Conservation (phyloP, 169 alveolate genomes). For the Theileria parva region DNA sequence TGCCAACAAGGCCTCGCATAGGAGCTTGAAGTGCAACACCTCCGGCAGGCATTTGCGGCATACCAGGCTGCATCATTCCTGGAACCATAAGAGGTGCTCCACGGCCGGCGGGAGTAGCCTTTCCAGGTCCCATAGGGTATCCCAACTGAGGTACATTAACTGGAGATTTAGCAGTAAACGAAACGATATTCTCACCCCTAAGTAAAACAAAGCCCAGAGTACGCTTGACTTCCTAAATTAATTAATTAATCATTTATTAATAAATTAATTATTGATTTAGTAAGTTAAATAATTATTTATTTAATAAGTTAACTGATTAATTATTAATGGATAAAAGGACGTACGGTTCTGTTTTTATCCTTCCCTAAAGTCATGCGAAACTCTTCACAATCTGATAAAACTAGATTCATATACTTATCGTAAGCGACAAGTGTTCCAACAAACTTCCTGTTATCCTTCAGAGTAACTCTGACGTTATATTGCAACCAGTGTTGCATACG, state of each 20-base stretch:
- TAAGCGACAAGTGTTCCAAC: slow-evolving; percentile 98
- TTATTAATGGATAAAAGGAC: not conserved
- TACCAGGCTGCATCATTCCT: slow-evolving; percentile 45
- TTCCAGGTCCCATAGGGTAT: slow-evolving; percentile 72
- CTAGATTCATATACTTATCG: slow-evolving; percentile 97
- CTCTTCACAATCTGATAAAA: slow-evolving; percentile 97
- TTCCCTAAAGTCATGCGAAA: slow-evolving; percentile 87
- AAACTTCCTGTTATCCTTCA: slow-evolving; percentile 91
- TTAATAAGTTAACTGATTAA: too few relatives aligned
- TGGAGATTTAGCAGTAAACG: slow-evolving; percentile 97
- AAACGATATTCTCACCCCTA: slow-evolving; percentile 97
- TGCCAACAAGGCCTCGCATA: slow-evolving; percentile 70
- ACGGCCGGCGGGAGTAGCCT: slow-evolving; percentile 75
- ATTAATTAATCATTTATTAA: not conserved
- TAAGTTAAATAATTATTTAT: too few relatives aligned
- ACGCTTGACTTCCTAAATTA: slow-evolving; percentile 90
- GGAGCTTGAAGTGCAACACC: slow-evolving; percentile 60
- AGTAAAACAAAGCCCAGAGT: slow-evolving; percentile 93
- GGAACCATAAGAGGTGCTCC: slow-evolving; percentile 67
- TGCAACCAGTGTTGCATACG: slow-evolving; percentile 95
- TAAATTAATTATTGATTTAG: too few relatives aligned
- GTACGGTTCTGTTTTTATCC: slow-evolving; percentile 53
- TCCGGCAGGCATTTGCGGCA: slow-evolving; percentile 54
- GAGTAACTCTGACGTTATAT: slow-evolving; percentile 92
- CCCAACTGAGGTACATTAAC: slow-evolving; percentile 77